These are phyloP conservation scores for Taxawa tesnikishii DNA, from an alignment of 2,329 filamentous ascomycete species.

Conservation along the genomic window DNA sequence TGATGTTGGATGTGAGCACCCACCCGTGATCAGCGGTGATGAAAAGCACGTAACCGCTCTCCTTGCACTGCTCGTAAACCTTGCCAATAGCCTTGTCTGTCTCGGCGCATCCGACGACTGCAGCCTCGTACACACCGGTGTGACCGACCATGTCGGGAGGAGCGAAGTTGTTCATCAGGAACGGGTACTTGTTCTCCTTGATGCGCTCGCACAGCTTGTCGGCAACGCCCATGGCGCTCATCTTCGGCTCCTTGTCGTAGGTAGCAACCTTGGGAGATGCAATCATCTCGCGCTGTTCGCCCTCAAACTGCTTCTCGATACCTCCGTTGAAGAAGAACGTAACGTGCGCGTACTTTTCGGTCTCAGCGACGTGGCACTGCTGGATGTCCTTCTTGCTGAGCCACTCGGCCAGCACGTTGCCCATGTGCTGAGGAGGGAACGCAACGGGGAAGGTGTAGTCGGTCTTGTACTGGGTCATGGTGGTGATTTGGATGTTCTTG, in stretches of 20 bases:
- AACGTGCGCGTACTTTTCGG: constrained; percentile 98
- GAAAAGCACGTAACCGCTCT: constrained; percentile 85
- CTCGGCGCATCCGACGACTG: constrained; percentile 68
- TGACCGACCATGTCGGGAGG: constrained; percentile 99
- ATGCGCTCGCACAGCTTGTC: constrained; percentile 84
- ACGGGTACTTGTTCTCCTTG: constrained; percentile 74
- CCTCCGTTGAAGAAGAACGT: constrained; percentile 99
- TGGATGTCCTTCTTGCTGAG: constrained; percentile 76
- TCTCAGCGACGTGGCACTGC: constrained; percentile 96
- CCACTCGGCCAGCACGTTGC: constrained; percentile 96
- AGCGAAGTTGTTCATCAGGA: constrained; percentile 99
- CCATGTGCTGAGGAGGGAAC: constrained; percentile 91
- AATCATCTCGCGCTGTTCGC: constrained; percentile 87
- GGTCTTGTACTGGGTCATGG: constrained; percentile 97
- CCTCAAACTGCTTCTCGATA: constrained; percentile 88
- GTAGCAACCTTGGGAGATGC: constrained; percentile 90
- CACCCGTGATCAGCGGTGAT: constrained; percentile 90
- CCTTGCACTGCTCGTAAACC: constrained; percentile 88
- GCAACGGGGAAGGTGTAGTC: constrained; percentile 88
- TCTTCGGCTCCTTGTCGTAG: constrained; percentile 89
- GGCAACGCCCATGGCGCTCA: constrained; percentile 85
- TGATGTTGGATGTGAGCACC: constrained; percentile 16
- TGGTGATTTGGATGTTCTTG: constrained; percentile 74
- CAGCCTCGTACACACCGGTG: constrained; percentile 93
- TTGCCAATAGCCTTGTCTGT: constrained; percentile 90